These are phyloP conservation scores for Coffea humblotiana DNA, from an alignment of 305 asterid genomes.

Conservation along the genomic window DNA sequence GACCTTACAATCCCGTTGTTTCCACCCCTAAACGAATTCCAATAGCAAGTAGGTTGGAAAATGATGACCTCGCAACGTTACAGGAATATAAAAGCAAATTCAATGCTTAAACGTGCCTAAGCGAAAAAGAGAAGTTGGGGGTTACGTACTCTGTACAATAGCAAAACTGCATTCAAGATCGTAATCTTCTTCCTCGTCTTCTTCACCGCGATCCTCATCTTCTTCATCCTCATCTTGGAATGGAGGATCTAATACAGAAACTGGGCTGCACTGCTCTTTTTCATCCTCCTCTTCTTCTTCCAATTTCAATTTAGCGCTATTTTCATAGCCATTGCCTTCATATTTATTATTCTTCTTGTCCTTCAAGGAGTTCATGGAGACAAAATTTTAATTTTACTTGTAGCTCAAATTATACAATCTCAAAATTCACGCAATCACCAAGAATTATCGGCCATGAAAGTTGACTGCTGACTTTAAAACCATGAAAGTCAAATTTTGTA, in stretches of 20 bases:
- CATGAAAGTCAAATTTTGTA: not conserved
- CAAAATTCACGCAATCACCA: not conserved
- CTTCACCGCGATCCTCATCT: slow-evolving; percentile 24
- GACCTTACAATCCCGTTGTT: slow-evolving; percentile 3
- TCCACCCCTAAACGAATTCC: not conserved
- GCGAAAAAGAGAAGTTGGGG: not conserved
- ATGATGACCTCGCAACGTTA: slow-evolving; percentile 23
- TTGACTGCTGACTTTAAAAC: slow-evolving; percentile 3
- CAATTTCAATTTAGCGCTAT: slow-evolving; percentile 19
- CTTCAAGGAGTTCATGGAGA: not conserved
- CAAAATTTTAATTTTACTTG: not conserved
- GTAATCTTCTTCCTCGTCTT: slow-evolving; percentile 35
- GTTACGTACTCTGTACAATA: slow-evolving; percentile 71
- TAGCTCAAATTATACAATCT: not conserved
- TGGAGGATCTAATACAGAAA: slow-evolving; percentile 70
- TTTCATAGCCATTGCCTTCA: not conserved
- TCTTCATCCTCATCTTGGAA: slow-evolving; percentile 57
- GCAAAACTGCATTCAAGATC: slow-evolving; percentile 61
- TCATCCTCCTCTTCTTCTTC: slow-evolving; percentile 53
- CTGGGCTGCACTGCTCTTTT: slow-evolving; percentile 88
- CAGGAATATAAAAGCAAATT: slow-evolving; percentile 1
- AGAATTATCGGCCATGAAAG: not conserved
- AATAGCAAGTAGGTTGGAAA: slow-evolving; percentile 13
- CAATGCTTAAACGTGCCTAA: not conserved
- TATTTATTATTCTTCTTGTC: slow-evolving; percentile 7